Evolutionary conservation across 176 grass and related monocot genomes (phyloP), one percentile per base, ranked within the genome.

Genomic region (Avena insularis): DNA sequence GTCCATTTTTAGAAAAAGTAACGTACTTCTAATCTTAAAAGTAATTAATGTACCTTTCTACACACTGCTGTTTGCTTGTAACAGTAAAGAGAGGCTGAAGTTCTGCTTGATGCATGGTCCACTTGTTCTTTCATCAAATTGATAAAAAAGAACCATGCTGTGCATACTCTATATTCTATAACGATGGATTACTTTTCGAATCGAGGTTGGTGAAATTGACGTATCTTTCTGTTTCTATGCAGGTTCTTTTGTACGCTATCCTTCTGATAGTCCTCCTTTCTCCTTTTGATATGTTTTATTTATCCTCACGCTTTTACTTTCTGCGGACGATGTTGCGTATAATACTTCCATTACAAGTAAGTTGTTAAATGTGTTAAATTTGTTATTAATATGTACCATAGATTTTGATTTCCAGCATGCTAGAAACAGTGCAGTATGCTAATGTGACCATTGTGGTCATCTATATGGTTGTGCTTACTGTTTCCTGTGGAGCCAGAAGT

Each of bases 261-360:
- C 60, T 94, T 85, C 51, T 99, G 78, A 92, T 99, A 57, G 58
- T 99, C 69, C 88, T 99, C 50, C 86, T 99, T 87, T 99, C 91
- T 64, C 97, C 97, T 43, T 99, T 99, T 87, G 97, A 99, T 86
- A 99, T 99, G 79, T 99, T 96, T 81, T 94, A 93, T 79, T 87
- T 99, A 50, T 94, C 97, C 7, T 91, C 97, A 0, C 92, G 97
- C 23, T 99, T 94, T 86, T 96, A 87, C 88, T 93, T 99, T 66
- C 87, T 99, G 82, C 87, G 94, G 85, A 99, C 92, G 14, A 74
- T 91, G 21, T 96, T 89, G 89, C 88, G 94, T 78, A 96, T 99
- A 91, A 71, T 96, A 85, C 91, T 99, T 46, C 97, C 97, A 77
- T 83, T 96, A 87, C 97, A 99, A 80, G 97, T 88, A 94, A 91